A percentile compares a stretch with the other conserved stretches of the same genome.
phyloP scores from a whole-genome alignment of 2,329 filamentous ascomycete genomes.

The Pseudocercospora macadamiae region DNA sequence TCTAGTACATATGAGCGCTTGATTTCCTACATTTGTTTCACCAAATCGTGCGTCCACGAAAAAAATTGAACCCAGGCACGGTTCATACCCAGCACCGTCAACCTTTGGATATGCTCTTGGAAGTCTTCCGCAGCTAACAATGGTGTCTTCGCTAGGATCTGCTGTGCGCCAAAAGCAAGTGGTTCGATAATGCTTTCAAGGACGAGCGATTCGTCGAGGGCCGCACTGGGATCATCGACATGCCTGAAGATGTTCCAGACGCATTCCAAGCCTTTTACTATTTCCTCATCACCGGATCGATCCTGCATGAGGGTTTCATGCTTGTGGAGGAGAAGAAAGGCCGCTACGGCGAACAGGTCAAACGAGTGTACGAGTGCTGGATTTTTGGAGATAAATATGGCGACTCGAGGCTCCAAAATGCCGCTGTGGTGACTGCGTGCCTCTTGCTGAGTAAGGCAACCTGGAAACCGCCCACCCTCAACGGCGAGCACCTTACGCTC shows the following conservation, averaged over 20 bases:
- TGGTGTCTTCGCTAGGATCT: not conserved
- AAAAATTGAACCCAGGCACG: too few species aligned
- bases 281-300: not conserved
- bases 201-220: not conserved
- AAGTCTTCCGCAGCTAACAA: too few species aligned
- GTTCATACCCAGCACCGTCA: too few species aligned
- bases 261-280: constrained; percentile 11
- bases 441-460: not conserved
- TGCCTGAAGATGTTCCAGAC: not conserved
- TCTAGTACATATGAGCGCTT: too few species aligned
- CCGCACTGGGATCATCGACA: constrained; percentile 4
- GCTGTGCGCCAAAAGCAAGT: not conserved
- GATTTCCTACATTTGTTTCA: too few species aligned
- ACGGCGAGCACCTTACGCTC: not conserved
- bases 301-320: too few species aligned
- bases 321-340: not conserved
- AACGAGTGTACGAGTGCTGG: not conserved
- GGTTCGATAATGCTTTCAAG: constrained; percentile 4
- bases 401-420: not conserved
- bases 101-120: too few species aligned
- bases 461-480: not conserved
- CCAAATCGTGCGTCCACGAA: too few species aligned
- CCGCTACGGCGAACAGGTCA: not conserved
- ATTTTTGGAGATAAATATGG: constrained; percentile 7
- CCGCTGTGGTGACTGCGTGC: not conserved